Base-by-base conservation (phyloP, 768 basidiomycete genomes). In the Lactarius akahatsu region DNA sequence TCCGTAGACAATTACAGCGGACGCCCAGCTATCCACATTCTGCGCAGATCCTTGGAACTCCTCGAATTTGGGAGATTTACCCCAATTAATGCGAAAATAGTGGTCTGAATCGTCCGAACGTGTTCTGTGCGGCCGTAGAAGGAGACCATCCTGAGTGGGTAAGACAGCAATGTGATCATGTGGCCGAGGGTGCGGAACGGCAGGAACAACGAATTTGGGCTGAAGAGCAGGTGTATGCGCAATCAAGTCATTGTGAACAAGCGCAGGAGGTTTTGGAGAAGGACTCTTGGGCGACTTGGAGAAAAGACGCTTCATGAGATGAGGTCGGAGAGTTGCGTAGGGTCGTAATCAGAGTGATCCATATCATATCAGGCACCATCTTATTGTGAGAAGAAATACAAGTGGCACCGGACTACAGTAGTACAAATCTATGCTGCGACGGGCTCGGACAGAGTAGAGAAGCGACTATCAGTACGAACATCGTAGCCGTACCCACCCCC, bases 401-500 rank as follows among this genome's bases (percentile, higher is more conserved):
- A 26, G 2, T 18, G 60, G 43, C 55, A 61, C 55, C 30, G 32
- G 52, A 18, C 6, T 41, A 67, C 50, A 32, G 41, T 59, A 64
- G 71, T 34, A 50, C 38, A 65, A 41, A 59, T 68, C 67, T 70
- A 70, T 18, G 68, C 62, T 30, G 57, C 5, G 15, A 65, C 61
- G 4, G 63, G 74, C 61, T 83, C 81, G 32, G 82, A 77, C 63
- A 87, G 80, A 28, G 84, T 78, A 50, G 89, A 85, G 64, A 75
- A 82, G 52, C 78, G 82, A 26, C 85, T 85, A 67, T 81, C 81
- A 36, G 85, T 82, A 57, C 92, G 90, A 64, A 89, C 71, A 62
- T 89, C 88, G 71, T 94, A 94, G 26, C 91, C 93, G 77, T 94
- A 94, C 36, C 89, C 90, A 71, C 80, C 80, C n/a, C 80, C 83